A percentile compares a stretch with the other conserved stretches of the same genome.
phyloP scores from a whole-genome alignment of 1,284 basidiomycete genomes.

The Puccinia hordei region DNA sequence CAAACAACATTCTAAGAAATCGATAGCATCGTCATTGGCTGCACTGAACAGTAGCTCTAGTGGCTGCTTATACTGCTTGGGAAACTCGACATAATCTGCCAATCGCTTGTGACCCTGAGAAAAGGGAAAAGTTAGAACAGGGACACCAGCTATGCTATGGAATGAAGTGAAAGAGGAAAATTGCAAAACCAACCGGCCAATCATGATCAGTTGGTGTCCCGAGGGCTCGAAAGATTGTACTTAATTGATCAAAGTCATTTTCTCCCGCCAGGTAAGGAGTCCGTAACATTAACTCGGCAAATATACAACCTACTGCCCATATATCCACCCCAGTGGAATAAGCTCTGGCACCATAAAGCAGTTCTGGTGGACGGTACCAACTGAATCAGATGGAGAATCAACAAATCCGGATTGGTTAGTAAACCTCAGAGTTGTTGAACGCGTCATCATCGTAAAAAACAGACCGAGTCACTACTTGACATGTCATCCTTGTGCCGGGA shows the following conservation, averaged over 20 bases:
- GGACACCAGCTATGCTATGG: background rate
- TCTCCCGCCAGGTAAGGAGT: slow-evolving; percentile 90
- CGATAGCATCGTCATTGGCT: slow-evolving; percentile 81
- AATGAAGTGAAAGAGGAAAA: background rate
- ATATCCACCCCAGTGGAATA: slow-evolving; percentile 87
- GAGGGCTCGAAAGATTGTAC: slow-evolving; percentile 87
- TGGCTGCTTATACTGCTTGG: slow-evolving; percentile 77
- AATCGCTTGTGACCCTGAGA: slow-evolving; percentile 78
- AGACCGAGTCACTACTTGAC: slow-evolving; percentile 92
- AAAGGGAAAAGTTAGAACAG: slow-evolving; percentile 39
- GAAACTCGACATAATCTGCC: slow-evolving; percentile 82
- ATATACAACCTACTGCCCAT: slow-evolving; percentile 94
- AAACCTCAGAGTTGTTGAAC: background rate
- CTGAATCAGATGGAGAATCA: slow-evolving; percentile 61
- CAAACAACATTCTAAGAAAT: slow-evolving; percentile 77
- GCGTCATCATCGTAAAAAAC: background rate
- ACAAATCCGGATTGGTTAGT: background rate
- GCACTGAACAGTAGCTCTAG: slow-evolving; percentile 86
- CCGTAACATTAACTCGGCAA: slow-evolving; percentile 92
- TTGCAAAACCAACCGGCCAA: slow-evolving; percentile 73
- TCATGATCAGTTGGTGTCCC: slow-evolving; percentile 94
- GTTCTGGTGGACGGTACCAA: slow-evolving; percentile 96
- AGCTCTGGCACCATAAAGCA: slow-evolving; percentile 81
- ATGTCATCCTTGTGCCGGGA: slow-evolving; percentile 92
- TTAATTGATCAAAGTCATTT: slow-evolving; percentile 92